Evolutionary conservation across 805 yeast species (phyloP), one percentile per base, ranked within the genome.

Genomic region (Candida ovalis): DNA sequence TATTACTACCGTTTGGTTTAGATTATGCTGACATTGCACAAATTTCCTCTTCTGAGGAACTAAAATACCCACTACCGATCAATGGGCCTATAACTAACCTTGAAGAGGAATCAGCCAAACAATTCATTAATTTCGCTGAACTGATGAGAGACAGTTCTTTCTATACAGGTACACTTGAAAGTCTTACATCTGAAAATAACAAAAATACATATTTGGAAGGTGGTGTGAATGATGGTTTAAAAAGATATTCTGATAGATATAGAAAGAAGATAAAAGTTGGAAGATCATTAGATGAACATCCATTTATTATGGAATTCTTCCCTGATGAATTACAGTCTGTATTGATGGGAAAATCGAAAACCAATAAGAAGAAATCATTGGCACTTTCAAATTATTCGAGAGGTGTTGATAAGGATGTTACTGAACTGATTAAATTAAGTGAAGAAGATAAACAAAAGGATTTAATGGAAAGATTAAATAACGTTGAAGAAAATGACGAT

Each of bases 231-330:
- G 96, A 88, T 62, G 90, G 92, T 1, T 77, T 91, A 39, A 80
- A 83, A 61, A 75, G 97, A 58, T 88, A 88, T 62, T 81, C 95
- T 2, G 97, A 91, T 65, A 75, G 74, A 62, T 91, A 87, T 66
- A 71, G 84, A 54, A 84, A 84, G 62, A 81, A 80, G 57, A 77
- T 87, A 47, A 81, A 78, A 58, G 77, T 84, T 15, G 88, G 89
- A 1, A 76, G 84, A 44, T 82, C 91, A 2, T 77, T 85, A 8
- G 85, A 82, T 51, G 90, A 86, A 45, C 90, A 86, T 67, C 95
- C 96, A 1, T 88, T 83, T 62, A 76, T 77, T 47, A 59, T 80
- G 8, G 81, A 78, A 46, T 75, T 87, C 53, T 86, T 89, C 61
- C 97, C 97, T 1, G 75, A 73, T 17, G 97, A 91, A 62, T 69